These are phyloP conservation scores for Furcasterigmium furcatum DNA, from an alignment of 2,329 filamentous ascomycete species.

Conservation along the genomic window DNA sequence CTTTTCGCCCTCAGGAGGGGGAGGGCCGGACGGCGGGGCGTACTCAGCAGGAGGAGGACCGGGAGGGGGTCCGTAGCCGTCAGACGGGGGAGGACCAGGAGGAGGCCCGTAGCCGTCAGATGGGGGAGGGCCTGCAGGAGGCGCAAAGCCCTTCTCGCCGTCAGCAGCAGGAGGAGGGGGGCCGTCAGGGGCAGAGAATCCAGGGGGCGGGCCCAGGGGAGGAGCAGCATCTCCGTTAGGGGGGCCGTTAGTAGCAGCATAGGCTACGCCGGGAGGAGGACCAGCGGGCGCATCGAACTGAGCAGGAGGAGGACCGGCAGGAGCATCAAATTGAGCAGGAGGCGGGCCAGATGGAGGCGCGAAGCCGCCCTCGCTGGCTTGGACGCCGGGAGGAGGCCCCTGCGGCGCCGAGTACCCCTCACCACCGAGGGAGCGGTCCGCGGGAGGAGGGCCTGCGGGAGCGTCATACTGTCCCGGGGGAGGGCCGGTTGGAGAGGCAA, in stretches of 20 bases:
- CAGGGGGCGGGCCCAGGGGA: constrained; percentile 7
- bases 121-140: constrained; percentile 25
- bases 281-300: constrained; percentile 14
- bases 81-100: constrained; percentile 26
- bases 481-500: constrained; percentile 18
- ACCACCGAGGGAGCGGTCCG: constrained; percentile 1
- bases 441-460: constrained; percentile 16
- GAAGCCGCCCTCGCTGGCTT: background rate
- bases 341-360: constrained; percentile 4
- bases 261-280: constrained; percentile 26
- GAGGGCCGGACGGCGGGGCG: constrained; percentile 23
- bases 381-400: no score
- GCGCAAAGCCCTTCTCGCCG: constrained; percentile 15
- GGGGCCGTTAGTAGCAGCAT: constrained; percentile 18
- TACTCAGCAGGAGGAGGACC: constrained; percentile 22
- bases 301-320: constrained; percentile 16
- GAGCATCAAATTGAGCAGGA: constrained; percentile 16
- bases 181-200: constrained; percentile 25
- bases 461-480: constrained; percentile 17
- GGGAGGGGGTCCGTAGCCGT: constrained; percentile 21
- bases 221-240: no score
- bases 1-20: constrained; percentile 15
- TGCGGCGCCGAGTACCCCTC: no score
- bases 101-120: constrained; percentile 26
- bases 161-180: constrained; percentile 25